Conservation (phyloP, 371 early-diverging fungal genomes). For the Entomophthora muscae region DNA sequence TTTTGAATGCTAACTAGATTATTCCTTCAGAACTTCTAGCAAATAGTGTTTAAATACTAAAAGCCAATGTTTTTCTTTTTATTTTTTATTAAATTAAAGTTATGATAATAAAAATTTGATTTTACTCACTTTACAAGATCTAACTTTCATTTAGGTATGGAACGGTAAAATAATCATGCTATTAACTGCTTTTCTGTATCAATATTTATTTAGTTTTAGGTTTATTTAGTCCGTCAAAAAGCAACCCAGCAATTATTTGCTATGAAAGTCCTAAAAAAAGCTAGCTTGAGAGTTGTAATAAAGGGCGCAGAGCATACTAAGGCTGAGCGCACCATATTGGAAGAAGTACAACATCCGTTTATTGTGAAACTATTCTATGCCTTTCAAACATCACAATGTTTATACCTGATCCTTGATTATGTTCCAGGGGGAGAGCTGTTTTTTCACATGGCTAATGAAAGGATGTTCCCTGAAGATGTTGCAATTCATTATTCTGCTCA, state of each 20-base stretch:
- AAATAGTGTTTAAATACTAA: too few species aligned
- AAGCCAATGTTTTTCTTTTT: too few species aligned
- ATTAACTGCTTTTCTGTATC: too few species aligned
- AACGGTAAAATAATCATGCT: not conserved
- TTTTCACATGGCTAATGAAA: slow-evolving; percentile 69
- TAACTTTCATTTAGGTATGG: slow-evolving; percentile 1
- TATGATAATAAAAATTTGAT: too few species aligned
- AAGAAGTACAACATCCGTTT: slow-evolving; percentile 57
- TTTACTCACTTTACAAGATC: too few species aligned
- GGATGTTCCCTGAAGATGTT: slow-evolving; percentile 55
- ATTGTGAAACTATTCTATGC: slow-evolving; percentile 91
- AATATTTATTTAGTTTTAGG: slow-evolving; percentile 19
- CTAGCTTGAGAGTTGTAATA: slow-evolving; percentile 49
- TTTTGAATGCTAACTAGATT: too few species aligned
- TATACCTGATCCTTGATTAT: slow-evolving; percentile 93
- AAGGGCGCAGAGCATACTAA: slow-evolving; percentile 50
- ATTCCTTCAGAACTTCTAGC: too few species aligned
- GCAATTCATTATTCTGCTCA: slow-evolving; percentile 77
- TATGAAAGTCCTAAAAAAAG: slow-evolving; percentile 88
- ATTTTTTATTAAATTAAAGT: too few species aligned
- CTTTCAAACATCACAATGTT: slow-evolving; percentile 68
- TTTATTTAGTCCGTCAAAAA: slow-evolving; percentile 57
- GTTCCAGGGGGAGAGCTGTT: slow-evolving; percentile 98
- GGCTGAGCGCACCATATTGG: slow-evolving; percentile 57
- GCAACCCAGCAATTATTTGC: slow-evolving; percentile 46